These are phyloP conservation scores for Quercus gilva DNA, from an alignment of 306 rosid species.

Conservation along the genomic window DNA sequence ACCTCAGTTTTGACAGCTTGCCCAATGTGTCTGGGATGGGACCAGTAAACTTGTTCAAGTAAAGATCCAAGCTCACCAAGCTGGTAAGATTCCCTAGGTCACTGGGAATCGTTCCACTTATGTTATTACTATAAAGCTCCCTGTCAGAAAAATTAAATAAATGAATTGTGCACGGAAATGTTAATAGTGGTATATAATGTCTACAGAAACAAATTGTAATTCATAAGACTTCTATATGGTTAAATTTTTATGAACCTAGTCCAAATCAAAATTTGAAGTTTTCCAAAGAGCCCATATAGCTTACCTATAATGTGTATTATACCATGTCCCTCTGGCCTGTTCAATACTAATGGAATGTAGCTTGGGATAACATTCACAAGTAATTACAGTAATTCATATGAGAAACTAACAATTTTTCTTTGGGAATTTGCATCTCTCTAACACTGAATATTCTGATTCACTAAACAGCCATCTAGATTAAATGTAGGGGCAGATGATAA, in stretches of 20 bases:
- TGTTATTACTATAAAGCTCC: conserved; percentile 97
- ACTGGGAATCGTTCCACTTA: conserved; percentile 85
- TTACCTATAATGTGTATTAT: background rate
- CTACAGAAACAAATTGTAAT: background rate
- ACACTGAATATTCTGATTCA: background rate
- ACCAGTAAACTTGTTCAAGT: conserved; percentile 79
- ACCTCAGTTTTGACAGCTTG: conserved; percentile 85
- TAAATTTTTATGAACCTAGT: background rate
- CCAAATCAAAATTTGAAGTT: background rate
- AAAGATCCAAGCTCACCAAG: conserved; percentile 99
- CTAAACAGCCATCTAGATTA: background rate
- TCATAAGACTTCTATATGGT: too few relatives aligned
- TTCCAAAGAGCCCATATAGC: background rate
- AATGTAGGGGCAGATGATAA: background rate
- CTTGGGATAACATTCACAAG: background rate
- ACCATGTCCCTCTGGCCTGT: conserved; percentile 7
- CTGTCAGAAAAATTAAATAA: conserved; percentile 31
- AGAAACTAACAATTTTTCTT: background rate
- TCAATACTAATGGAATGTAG: background rate
- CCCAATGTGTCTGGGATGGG: conserved; percentile 93
- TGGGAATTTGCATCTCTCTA: background rate
- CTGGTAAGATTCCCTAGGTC: conserved; percentile 97
- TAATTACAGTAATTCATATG: background rate
- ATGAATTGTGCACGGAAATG: background rate
- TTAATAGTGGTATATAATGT: background rate